Base-by-base conservation (phyloP, 1,284 basidiomycete species). In the Clitocybe nebularis region DNA sequence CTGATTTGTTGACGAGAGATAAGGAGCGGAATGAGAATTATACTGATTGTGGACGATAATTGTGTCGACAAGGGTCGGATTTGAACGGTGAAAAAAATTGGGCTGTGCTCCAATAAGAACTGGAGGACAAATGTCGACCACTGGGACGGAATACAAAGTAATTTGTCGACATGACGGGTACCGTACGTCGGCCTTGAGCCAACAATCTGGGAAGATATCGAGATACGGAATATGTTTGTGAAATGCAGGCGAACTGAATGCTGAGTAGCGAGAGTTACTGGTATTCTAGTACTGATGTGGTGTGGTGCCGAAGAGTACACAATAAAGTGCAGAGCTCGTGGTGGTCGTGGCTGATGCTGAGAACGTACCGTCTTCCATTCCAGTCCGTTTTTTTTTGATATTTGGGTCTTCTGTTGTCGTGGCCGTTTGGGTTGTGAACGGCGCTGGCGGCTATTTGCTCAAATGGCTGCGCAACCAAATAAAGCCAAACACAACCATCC, bases 351-450 rank as follows among this genome's bases (percentile, higher is more conserved):
- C 68, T 74, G 76, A 80, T 81, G 81, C 71, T 81, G 82, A 75
- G 63, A 69, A 84, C 81, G 82, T 84, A 84, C 81, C 82, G 77
- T 84, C 81, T 80, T 84, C 81, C 81, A 84, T 84, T 66, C 62
- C 69, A 74, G 69, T 52, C 34, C 24, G 29, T 32, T 32, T 32
- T 32, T 11, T 17, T 32, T 32, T 8, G 29, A n/a, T n/a, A n/a
- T n/a, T n/a, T n/a, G n/a, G n/a, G n/a, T n/a, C n/a, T n/a, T n/a
- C n/a, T 14, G 29, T 32, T 14, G 29, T 32, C 29, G 29, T 16
- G 11, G 13, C 14, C 14, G 26, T 14, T 32, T 13, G 14, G 9
- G 29, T 32, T 32, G 29, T 32, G 29, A 16, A 16, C 13, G 13
- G 26, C 3, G 4, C 6, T 11, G 29, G 19, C 29, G n/a, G 14